A percentile compares a stretch with the other conserved stretches of the same genome.
phyloP scores from a whole-genome alignment of 495 filamentous ascomycete species.

The Margaritispora aquatica region DNA sequence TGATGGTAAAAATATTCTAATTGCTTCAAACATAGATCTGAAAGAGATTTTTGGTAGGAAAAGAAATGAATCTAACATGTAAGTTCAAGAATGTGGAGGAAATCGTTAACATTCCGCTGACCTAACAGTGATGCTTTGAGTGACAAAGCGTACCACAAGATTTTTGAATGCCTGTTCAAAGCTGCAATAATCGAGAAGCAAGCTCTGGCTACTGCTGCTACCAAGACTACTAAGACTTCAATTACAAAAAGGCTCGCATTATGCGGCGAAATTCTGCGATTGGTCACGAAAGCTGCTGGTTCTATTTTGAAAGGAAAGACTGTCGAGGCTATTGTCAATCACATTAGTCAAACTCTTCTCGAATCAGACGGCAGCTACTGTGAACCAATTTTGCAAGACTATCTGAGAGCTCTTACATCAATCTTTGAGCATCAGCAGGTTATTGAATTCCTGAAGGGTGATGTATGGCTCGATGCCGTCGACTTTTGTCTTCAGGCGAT shows the following conservation, averaged over 20 bases:
- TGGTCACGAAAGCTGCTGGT: conserved; percentile 61
- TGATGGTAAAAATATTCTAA: conserved; percentile 38
- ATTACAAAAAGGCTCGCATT: conserved; percentile 54
- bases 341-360: conserved; percentile 71
- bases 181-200: conserved; percentile 61
- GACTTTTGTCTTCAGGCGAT: conserved; percentile 60
- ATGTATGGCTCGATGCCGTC: conserved; percentile 62
- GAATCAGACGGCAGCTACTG: conserved; percentile 56
- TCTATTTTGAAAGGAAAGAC: conserved; percentile 67
- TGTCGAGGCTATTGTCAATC: conserved; percentile 68
- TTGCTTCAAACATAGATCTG: neutral
- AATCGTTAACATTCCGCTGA: conserved; percentile 17
- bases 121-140: conserved; percentile 34
- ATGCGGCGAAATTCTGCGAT: conserved; percentile 66
- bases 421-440: conserved; percentile 69
- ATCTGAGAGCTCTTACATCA: conserved; percentile 65
- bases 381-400: conserved; percentile 67
- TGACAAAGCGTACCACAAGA: conserved; percentile 72
- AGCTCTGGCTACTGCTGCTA: conserved; percentile 50
- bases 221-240: conserved; percentile 35
- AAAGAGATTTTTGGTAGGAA: neutral
- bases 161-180: conserved; percentile 77
- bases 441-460: conserved; percentile 63
- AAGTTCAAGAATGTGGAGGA: conserved; percentile 20
- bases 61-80: conserved; percentile 41